These are phyloP conservation scores for Pseudodiploospora longispora DNA, from an alignment of 2,329 filamentous ascomycete species.

Conservation along the genomic window DNA sequence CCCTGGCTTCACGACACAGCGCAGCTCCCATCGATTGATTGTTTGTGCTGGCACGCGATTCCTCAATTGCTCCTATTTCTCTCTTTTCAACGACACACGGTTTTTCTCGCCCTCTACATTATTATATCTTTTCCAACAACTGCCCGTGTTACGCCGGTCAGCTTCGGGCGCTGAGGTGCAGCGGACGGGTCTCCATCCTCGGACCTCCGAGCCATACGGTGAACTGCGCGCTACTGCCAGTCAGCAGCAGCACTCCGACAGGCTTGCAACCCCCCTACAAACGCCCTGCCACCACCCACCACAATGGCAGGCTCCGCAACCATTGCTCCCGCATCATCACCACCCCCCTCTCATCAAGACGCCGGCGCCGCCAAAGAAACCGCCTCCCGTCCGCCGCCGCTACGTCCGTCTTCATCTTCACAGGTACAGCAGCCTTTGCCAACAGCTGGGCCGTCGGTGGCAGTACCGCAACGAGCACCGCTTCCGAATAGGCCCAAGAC, in stretches of 20 bases:
- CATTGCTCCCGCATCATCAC: not conserved
- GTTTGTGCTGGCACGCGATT: too few relatives aligned
- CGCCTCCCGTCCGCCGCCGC: not conserved
- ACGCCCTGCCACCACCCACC: constrained; percentile 5
- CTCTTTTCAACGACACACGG: too few relatives aligned
- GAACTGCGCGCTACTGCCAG: too few relatives aligned
- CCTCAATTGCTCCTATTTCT: too few relatives aligned
- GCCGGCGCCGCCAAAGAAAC: not conserved
- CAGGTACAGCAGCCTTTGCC: not conserved
- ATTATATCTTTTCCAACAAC: constrained; percentile 1
- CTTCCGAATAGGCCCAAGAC: constrained; percentile 21
- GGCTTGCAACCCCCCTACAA: constrained; percentile 5
- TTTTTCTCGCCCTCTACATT: too few relatives aligned
- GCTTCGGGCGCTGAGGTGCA: not conserved
- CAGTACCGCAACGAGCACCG: constrained; percentile 19
- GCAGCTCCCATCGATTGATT: too few relatives aligned
- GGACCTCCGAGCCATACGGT: constrained; percentile 15
- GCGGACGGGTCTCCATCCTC: constrained; percentile 14
- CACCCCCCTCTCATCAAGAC: constrained; percentile 6
- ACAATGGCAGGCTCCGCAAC: constrained; percentile 4
- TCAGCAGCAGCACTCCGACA: constrained; percentile 2
- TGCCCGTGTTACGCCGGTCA: too few relatives aligned
- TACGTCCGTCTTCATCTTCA: not conserved
- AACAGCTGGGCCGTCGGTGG: constrained; percentile 5
- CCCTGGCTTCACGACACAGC: too few relatives aligned